A percentile compares a stretch with the other conserved stretches of the same genome.
Conservation (phyloP, 2,329 filamentous ascomycete species). For the Colletotrichum spaethianum region DNA sequence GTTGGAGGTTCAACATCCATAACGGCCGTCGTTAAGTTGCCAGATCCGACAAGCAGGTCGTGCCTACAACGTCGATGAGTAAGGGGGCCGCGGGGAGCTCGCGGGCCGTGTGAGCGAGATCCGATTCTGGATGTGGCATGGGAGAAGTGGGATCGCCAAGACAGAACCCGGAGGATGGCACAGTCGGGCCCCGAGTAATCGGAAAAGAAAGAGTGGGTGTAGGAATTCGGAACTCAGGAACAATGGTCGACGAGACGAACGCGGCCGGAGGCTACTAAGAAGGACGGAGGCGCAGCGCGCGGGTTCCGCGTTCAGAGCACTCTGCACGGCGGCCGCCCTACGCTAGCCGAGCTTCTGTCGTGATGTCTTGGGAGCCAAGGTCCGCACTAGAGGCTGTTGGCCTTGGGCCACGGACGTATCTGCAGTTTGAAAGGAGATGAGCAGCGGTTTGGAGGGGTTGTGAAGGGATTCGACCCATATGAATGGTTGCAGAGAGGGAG, state of each 20-base stretch:
- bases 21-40: neutral
- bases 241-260: neutral
- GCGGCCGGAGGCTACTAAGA: conserved; percentile 31
- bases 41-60: neutral
- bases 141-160: conserved; percentile 1
- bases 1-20: conserved; percentile 28
- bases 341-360: conserved; percentile 6
- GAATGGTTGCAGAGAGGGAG: conserved; percentile 11
- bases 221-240: neutral
- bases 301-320: conserved; percentile 15
- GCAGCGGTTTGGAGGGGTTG: neutral
- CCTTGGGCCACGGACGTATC: neutral
- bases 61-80: neutral
- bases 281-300: conserved; percentile 29
- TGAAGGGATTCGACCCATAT: conserved; percentile 11
- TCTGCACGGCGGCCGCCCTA: neutral
- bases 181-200: conserved; percentile 21
- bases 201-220: conserved; percentile 4
- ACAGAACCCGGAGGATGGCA: neutral
- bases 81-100: conserved; percentile 4
- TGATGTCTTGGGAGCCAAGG: neutral
- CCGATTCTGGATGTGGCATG: neutral
- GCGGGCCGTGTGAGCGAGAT: conserved; percentile 7
- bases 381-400: conserved; percentile 3
- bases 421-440: conserved; percentile 11